Evolutionary conservation across 768 basidiomycete genomes (phyloP).

Genomic region (Lactarius indigo): DNA sequence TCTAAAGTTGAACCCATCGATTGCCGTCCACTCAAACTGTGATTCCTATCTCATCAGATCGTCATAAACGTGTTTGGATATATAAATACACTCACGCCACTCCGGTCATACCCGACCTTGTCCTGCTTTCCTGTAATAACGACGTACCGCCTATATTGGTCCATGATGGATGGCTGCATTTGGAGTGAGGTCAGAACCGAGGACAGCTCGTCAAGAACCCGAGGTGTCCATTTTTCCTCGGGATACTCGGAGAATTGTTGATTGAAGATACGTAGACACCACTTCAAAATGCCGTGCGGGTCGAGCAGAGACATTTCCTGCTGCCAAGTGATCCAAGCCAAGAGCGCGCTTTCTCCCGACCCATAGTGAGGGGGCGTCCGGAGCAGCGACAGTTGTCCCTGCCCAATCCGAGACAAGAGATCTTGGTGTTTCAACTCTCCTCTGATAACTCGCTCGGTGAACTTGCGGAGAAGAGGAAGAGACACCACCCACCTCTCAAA

Average conservation of each 20-base stretch:
- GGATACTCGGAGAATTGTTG: constrained; percentile 36
- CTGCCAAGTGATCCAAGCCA: constrained; percentile 19
- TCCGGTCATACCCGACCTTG: constrained; percentile 32
- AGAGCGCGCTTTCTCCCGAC: background rate
- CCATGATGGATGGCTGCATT: constrained; percentile 59
- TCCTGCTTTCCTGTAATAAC: constrained; percentile 43
- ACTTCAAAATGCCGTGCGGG: constrained; percentile 42
- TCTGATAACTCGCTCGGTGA: constrained; percentile 24
- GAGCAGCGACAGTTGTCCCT: constrained; percentile 53
- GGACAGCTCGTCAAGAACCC: constrained; percentile 45
- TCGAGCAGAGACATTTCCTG: constrained; percentile 25
- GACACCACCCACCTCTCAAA: constrained; percentile 19
- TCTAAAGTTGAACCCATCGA: constrained; percentile 49
- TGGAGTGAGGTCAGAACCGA: constrained; percentile 40
- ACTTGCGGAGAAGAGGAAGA: background rate
- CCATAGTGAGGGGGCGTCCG: constrained; percentile 44
- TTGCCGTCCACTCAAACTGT: constrained; percentile 54
- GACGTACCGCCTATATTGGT: constrained; percentile 61
- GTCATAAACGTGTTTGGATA: constrained; percentile 7
- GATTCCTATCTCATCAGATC: constrained; percentile 5
- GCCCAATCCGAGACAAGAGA: constrained; percentile 49
- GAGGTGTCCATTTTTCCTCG: constrained; percentile 33
- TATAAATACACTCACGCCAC: constrained; percentile 45
- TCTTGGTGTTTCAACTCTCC: constrained; percentile 18
- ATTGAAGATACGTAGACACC: constrained; percentile 42